Conservation (phyloP, 2,329 filamentous ascomycete species). For the Alternaria incomplexa region DNA sequence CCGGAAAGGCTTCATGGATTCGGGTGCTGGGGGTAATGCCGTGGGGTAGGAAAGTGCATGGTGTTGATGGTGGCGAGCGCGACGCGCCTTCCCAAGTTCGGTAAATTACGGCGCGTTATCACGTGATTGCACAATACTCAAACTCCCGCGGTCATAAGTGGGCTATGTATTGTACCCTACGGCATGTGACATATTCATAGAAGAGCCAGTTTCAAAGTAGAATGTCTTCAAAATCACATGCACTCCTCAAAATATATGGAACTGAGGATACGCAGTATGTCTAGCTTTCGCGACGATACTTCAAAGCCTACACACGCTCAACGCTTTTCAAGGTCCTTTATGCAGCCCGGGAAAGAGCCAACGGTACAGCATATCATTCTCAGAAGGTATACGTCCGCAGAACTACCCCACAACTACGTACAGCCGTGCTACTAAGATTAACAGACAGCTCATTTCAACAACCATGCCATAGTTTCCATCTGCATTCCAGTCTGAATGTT, state of each 20-base stretch:
- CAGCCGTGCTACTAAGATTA: no score
- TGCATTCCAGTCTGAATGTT: background rate
- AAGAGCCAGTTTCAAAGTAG: no score
- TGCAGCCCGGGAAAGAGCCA: background rate
- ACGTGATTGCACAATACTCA: background rate
- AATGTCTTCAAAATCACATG: background rate
- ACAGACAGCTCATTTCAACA: background rate
- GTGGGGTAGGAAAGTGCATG: background rate
- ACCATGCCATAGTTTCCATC: background rate
- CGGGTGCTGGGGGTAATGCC: background rate
- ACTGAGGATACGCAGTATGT: background rate
- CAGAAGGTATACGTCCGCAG: no score
- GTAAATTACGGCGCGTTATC: conserved; percentile 8
- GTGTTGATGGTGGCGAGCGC: conserved; percentile 1
- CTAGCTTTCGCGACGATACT: background rate
- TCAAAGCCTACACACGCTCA: background rate
- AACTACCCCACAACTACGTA: background rate
- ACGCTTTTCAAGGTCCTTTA: background rate
- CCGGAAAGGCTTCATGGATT: conserved; percentile 44
- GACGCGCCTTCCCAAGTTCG: conserved; percentile 5
- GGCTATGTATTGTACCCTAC: background rate
- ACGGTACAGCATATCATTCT: background rate
- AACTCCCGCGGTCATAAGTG: accelerated
- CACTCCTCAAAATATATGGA: no score
- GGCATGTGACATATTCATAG: no score